Base-by-base conservation (phyloP, 495 filamentous ascomycete species). In the Delitschia confertaspora region DNA sequence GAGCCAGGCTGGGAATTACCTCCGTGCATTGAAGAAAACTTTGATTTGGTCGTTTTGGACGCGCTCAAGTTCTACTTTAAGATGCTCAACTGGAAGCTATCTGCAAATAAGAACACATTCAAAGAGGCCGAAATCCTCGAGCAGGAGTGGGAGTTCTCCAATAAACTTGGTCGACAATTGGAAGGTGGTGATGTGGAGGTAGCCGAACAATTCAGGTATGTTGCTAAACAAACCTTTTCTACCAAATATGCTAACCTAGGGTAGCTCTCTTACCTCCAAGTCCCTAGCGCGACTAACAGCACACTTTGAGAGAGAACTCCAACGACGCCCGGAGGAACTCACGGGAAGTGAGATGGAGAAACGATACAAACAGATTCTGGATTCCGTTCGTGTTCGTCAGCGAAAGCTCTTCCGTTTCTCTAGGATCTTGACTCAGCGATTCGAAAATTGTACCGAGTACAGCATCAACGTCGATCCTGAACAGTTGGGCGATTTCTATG, bases 51-150 rank as follows among this genome's bases (percentile, higher is more conserved):
- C n/a, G 86, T 95, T 5, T 62, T 98, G 37, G 88, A 95, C 59
- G 89, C 89, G 1, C 71, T 98, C 51, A 93, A 88, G 58, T 96
- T 93, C 60, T 98, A 96, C 60, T 96, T 98, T 69, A 84, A 86
- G 53, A 82, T 98, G 67, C 69, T 98, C 38, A 94, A 94, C 55
- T 95, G 88, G 84, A 95, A 95, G 59, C 69, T 98, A 33, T 87
- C 86, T 58, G 85, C 87, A 32, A 96, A 95, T 66, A 95, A 94
- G 60, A 98, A 96, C 63, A 95, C 91, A 0, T 96, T 96, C 73
- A 96, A 96, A 59, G 91, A 96, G 57, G 91, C 91, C 9, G 91
- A 98, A 64, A 85, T 98, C 48, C 66, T 98, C 22, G 89, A 95
- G 58, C 88, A 95, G 53, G 91, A 96, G 61, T 98, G 91, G 89